Evolutionary conservation across 2,329 filamentous ascomycete species (phyloP).

Genomic region (Xylaria multiplex): DNA sequence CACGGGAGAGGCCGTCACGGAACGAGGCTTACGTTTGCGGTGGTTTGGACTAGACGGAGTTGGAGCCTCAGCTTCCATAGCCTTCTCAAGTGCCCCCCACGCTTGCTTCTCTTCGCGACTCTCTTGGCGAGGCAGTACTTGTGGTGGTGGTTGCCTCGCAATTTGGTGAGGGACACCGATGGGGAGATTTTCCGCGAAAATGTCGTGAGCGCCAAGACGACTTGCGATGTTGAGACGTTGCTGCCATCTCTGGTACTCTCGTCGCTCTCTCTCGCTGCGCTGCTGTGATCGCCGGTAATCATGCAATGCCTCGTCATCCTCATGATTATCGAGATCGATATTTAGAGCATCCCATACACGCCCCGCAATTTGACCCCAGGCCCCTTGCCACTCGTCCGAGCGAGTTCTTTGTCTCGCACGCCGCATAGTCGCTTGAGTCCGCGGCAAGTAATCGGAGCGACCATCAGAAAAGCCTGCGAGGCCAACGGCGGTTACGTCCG

Average conservation of each 20-base stretch:
- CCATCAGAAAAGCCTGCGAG: slow-evolving; percentile 43
- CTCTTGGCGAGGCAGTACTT: slow-evolving; percentile 68
- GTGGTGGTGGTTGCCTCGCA: slow-evolving; percentile 63
- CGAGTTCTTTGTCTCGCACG: slow-evolving; percentile 70
- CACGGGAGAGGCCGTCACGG: slow-evolving; percentile 74
- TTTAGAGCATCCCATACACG: slow-evolving; percentile 74
- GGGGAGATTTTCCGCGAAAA: slow-evolving; percentile 72
- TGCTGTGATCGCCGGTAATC: slow-evolving; percentile 64
- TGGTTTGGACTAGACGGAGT: slow-evolving; percentile 55
- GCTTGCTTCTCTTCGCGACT: slow-evolving; percentile 82
- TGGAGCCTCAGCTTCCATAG: slow-evolving; percentile 72
- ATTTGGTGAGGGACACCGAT: slow-evolving; percentile 68
- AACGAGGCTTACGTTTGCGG: slow-evolving; percentile 79
- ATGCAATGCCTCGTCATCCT: slow-evolving; percentile 72
- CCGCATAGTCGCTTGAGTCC: slow-evolving; percentile 68
- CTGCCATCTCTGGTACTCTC: slow-evolving; percentile 79
- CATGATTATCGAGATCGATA: slow-evolving; percentile 85
- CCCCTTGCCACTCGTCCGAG: slow-evolving; percentile 86
- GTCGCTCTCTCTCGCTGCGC: slow-evolving; percentile 62
- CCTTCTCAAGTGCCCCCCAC: slow-evolving; percentile 91
- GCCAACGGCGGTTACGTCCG: slow-evolving; percentile 37
- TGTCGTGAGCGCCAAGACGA: slow-evolving; percentile 77
- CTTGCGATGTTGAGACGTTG: slow-evolving; percentile 84
- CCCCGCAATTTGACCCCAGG: slow-evolving; percentile 75
- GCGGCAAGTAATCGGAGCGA: slow-evolving; percentile 56